Evolutionary conservation across 331 rosid genomes (phyloP), one percentile per base, ranked within the genome.

Genomic region (Ulmus americana): DNA sequence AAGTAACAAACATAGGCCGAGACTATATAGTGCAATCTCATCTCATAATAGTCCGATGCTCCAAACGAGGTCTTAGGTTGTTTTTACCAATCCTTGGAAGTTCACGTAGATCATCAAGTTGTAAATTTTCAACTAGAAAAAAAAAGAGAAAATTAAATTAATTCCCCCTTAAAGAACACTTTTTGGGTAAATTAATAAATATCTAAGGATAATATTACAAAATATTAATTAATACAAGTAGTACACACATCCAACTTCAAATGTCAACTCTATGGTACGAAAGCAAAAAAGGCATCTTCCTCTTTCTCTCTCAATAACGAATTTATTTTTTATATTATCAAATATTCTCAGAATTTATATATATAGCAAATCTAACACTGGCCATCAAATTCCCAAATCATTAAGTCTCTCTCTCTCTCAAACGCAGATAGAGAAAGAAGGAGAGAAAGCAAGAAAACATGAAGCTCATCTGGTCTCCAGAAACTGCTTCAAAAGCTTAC

Each of bases 401-500:
- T 43, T 46, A 43, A 6, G 3, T 69, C 59, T 59, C 50, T 51
- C 47, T 51, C 47, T 18, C 49, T 45, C 41, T 11, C 7, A 10
- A 45, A 28, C 62, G 10, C 28, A 47, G 13, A n/a, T 38, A 15
- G 13, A 0, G 52, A 13, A 10, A 65, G 7, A 39, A 10, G 73
- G 8, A 39, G n/a, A 59, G 46, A 45, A 39, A 60, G 59, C 42
- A 18, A 64, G 4, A 53, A 14, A 41, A 22, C 66, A 90, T 90
- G 97, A 90, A 86, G 91, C 97, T 90, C 39, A 77, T 81, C 70
- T 90, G 97, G 97, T 86, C 91, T 13, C 95, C 95, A 13, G 95
- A 90, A 67, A 64, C 81, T 6, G 91, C 97, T 52, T 83, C 81
- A 2, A 76, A 79, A 67, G 84, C 97, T 38, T 90, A 90, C 67